phyloP scores from a whole-genome alignment of 306 rosid genomes.

The Begonia loranthoides region DNA sequence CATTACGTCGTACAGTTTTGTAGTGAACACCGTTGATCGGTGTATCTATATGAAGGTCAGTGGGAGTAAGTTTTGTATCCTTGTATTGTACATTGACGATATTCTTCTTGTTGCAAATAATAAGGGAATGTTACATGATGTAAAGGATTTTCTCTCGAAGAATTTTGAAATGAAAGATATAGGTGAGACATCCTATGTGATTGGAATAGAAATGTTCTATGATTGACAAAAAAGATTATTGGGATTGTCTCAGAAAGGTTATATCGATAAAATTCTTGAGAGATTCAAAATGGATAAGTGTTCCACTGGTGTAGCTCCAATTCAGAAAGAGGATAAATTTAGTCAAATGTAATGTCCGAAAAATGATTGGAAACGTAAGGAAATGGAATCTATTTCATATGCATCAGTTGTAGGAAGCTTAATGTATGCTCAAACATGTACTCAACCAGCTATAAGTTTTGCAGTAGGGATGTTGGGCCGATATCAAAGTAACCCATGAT shows the following conservation, averaged over 20 bases:
- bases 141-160: neutral
- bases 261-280: neutral
- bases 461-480: neutral
- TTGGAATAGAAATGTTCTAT: neutral
- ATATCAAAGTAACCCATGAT: neutral
- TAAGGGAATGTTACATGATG: neutral
- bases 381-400: neutral
- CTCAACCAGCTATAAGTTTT: neutral
- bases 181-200: neutral
- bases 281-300: neutral
- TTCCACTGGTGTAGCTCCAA: neutral
- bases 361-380: neutral
- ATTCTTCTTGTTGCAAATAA: neutral
- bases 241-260: neutral
- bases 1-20: neutral
- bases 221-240: neutral
- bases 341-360: neutral
- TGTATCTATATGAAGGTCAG: neutral
- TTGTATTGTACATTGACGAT: neutral
- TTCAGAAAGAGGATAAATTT: neutral
- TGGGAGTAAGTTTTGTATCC: neutral
- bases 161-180: constrained; percentile 1
- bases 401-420: neutral
- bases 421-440: neutral
- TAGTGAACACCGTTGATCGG: neutral